Evolutionary conservation across 2,329 filamentous ascomycete species (phyloP).

Genomic region (Sporothrix dimorphospora): DNA sequence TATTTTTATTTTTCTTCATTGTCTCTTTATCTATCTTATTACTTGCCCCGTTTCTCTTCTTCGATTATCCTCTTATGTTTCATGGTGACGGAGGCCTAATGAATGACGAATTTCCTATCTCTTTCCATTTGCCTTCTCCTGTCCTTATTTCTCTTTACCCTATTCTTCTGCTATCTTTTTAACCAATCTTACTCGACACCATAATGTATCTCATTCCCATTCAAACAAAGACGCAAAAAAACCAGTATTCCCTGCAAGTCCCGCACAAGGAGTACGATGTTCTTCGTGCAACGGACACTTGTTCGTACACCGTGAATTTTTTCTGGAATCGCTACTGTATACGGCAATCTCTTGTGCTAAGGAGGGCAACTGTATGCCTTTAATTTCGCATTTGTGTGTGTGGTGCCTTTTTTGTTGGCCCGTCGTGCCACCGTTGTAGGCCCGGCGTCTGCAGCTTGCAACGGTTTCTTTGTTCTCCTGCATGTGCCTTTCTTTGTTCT

Average conservation of each 20-base stretch:
- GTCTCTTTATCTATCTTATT: not conserved
- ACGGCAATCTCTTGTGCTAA: not conserved
- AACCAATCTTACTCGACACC: not conserved
- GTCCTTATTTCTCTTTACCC: not conserved
- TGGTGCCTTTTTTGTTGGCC: not conserved
- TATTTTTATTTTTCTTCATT: not conserved
- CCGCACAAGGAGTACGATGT: not conserved
- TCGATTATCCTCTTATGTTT: not conserved
- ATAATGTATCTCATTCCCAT: constrained; percentile 3
- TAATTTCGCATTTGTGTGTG: constrained; percentile 3
- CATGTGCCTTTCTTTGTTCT: constrained; percentile 19
- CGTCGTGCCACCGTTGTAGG: constrained; percentile 11
- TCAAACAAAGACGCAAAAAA: constrained; percentile 19
- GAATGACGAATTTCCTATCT: constrained; percentile 21
- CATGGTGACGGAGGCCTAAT: constrained; percentile 18
- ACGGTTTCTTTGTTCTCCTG: constrained; percentile 21
- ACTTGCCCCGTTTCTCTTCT: not conserved
- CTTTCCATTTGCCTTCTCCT: constrained; percentile 1
- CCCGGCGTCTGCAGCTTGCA: constrained; percentile 11
- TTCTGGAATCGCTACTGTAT: not conserved
- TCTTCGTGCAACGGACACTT: not conserved
- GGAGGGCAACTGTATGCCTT: not conserved
- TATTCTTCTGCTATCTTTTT: constrained; percentile 1
- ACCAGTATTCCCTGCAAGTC: not conserved
- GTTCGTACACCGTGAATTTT: not conserved